Percentiles rank a stretch among this genome's conserved stretches.
Evolutionary conservation across 2,329 filamentous ascomycete genomes (phyloP).

Genomic region (Cladorrhinum sp.): DNA sequence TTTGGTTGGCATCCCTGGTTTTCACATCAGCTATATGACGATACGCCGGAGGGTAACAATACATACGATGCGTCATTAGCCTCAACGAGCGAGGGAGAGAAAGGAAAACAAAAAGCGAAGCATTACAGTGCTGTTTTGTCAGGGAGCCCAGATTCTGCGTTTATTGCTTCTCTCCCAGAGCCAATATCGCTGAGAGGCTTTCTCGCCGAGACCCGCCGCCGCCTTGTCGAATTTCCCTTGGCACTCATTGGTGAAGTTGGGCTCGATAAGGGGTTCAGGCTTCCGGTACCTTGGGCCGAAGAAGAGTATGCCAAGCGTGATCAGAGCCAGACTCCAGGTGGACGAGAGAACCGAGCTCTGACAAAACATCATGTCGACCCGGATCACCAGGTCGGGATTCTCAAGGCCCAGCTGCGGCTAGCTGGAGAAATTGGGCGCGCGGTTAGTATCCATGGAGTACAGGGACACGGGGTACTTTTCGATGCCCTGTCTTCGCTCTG

Average conservation of each 20-base stretch:
- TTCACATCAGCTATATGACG: constrained; percentile 70
- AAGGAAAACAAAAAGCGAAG: constrained; percentile 34
- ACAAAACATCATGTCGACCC: constrained; percentile 66
- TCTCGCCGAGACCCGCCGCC: constrained; percentile 47
- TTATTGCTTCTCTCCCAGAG: constrained; percentile 37
- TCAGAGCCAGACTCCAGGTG: constrained; percentile 60
- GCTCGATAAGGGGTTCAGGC: constrained; percentile 71
- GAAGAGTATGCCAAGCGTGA: constrained; percentile 40
- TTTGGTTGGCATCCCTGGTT: constrained; percentile 92
- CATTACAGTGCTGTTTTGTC: constrained; percentile 68
- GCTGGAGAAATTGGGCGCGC: constrained; percentile 64
- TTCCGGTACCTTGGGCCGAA: constrained; percentile 59
- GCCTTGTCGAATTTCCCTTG: constrained; percentile 55
- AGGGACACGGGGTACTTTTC: constrained; percentile 69
- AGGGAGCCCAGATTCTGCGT: constrained; percentile 47
- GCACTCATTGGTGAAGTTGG: constrained; percentile 76
- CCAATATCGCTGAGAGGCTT: constrained; percentile 23
- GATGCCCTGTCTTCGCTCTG: constrained; percentile 63
- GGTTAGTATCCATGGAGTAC: constrained; percentile 71
- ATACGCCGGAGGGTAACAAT: constrained; percentile 36
- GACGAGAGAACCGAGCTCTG: constrained; percentile 65
- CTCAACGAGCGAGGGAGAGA: constrained; percentile 30
- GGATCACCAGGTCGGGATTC: constrained; percentile 64
- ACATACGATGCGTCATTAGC: constrained; percentile 35
- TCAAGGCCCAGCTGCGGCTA: constrained; percentile 66